Evolutionary conservation across 495 filamentous ascomycete genomes (phyloP).

Genomic region (Aspergillus bridgeri): DNA sequence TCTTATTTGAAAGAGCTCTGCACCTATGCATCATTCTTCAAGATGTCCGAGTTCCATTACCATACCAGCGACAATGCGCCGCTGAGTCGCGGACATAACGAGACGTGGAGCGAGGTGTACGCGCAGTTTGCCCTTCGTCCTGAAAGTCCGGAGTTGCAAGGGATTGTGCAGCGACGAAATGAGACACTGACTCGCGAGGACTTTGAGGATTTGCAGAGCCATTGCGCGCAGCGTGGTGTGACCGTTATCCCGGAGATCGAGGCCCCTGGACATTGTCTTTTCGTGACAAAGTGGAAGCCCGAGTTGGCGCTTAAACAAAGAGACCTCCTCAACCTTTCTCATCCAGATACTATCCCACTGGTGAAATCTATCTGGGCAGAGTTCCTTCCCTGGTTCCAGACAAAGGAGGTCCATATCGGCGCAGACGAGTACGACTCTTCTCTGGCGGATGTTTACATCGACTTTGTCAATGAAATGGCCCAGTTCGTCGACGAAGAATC

Average conservation of each 20-base stretch:
- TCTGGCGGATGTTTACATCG: slow-evolving; percentile 50
- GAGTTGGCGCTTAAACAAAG: slow-evolving; percentile 47
- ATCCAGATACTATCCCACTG: slow-evolving; percentile 51
- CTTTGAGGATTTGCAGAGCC: slow-evolving; percentile 48
- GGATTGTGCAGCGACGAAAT: slow-evolving; percentile 44
- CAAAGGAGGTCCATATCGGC: slow-evolving; percentile 55
- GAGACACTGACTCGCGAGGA: slow-evolving; percentile 46
- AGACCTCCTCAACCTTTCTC: slow-evolving; percentile 51
- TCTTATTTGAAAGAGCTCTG: slow-evolving; percentile 54
- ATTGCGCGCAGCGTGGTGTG: slow-evolving; percentile 50
- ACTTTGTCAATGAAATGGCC: slow-evolving; percentile 52
- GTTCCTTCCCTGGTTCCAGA: slow-evolving; percentile 55
- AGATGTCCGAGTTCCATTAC: slow-evolving; percentile 56
- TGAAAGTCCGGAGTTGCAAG: slow-evolving; percentile 33
- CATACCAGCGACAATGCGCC: slow-evolving; percentile 57
- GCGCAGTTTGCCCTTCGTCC: slow-evolving; percentile 50
- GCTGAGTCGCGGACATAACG: slow-evolving; percentile 49
- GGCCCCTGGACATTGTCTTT: slow-evolving; percentile 50
- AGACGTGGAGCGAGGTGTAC: slow-evolving; percentile 49
- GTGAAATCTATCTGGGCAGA: slow-evolving; percentile 53
- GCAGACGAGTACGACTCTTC: slow-evolving; percentile 54
- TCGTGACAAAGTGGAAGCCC: slow-evolving; percentile 56
- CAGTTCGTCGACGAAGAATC: slow-evolving; percentile 38
- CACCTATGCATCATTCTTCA: slow-evolving; percentile 55
- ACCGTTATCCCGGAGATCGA: slow-evolving; percentile 56